A percentile compares a stretch with the other conserved stretches of the same genome.
These are phyloP conservation scores for Neofusicoccum umdonicola DNA, from an alignment of 2,329 filamentous ascomycete species.

Conservation along the genomic window DNA sequence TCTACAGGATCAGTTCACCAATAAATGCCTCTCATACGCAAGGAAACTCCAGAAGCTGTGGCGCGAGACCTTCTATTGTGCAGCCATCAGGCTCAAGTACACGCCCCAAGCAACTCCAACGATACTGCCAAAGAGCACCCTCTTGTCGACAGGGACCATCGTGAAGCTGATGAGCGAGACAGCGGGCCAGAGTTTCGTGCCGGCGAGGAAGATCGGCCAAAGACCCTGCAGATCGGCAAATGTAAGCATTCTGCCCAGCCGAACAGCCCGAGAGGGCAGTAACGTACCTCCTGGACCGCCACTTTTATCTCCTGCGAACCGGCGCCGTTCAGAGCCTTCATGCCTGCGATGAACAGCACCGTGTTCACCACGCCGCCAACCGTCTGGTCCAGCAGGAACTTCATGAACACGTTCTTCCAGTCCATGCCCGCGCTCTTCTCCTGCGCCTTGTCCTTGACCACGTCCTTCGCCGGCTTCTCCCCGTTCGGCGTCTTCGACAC, in stretches of 20 bases:
- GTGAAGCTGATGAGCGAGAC: constrained; percentile 70
- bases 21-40: too few species aligned
- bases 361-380: constrained; percentile 65
- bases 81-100: constrained; percentile 50
- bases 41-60: too few species aligned
- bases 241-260: background rate
- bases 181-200: constrained; percentile 70
- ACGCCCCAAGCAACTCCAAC: constrained; percentile 74
- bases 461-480: constrained; percentile 31
- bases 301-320: constrained; percentile 17
- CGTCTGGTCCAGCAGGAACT: constrained; percentile 68
- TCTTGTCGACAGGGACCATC: constrained; percentile 66
- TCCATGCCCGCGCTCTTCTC: constrained; percentile 32
- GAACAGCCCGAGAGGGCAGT: background rate
- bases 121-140: constrained; percentile 68
- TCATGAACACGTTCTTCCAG: constrained; percentile 62
- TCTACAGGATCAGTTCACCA: too few species aligned
- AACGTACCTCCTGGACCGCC: constrained; percentile 23
- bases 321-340: constrained; percentile 47
- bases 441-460: constrained; percentile 26
- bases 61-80: background rate
- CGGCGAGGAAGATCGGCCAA: constrained; percentile 54
- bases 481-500: constrained; percentile 18
- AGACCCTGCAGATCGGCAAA: constrained; percentile 51
- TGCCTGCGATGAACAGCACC: constrained; percentile 60